phyloP scores from a whole-genome alignment of 768 basidiomycete species.

The Lentinula raphanica region DNA sequence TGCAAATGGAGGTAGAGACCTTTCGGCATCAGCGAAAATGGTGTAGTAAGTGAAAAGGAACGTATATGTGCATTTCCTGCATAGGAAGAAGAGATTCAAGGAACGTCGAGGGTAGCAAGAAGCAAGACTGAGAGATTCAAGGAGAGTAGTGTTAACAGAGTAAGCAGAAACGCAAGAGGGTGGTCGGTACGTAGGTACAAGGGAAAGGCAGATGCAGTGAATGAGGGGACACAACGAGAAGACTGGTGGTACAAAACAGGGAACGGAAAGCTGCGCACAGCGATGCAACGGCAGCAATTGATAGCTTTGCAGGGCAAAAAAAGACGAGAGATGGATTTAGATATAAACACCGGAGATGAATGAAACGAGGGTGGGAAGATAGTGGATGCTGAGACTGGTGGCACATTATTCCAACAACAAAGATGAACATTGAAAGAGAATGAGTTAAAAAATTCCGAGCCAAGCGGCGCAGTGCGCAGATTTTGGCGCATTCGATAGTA shows the following conservation, averaged over 20 bases:
- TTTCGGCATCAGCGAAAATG: neutral
- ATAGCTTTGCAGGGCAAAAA: neutral
- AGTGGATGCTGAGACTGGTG: slow-evolving; percentile 1
- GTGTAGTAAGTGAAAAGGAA: neutral
- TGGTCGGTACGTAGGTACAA: neutral
- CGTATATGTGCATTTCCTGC: neutral
- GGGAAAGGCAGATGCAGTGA: neutral
- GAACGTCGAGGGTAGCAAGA: neutral
- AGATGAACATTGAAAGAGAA: neutral
- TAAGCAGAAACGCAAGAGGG: neutral
- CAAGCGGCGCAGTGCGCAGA: neutral
- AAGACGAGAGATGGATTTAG: neutral
- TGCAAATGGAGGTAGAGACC: neutral
- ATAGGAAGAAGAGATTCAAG: neutral
- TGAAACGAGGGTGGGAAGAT: slow-evolving; percentile 3
- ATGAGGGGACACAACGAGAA: neutral
- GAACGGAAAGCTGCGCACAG: neutral
- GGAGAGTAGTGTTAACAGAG: neutral
- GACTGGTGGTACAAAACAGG: neutral
- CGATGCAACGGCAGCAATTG: neutral
- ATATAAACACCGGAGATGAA: neutral
- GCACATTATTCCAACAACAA: slow-evolving; percentile 6
- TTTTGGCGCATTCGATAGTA: neutral
- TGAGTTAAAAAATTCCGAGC: neutral
- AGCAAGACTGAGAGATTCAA: neutral